Base-by-base conservation (phyloP, 1,284 basidiomycete genomes). In the Ustilago trichophora region DNA sequence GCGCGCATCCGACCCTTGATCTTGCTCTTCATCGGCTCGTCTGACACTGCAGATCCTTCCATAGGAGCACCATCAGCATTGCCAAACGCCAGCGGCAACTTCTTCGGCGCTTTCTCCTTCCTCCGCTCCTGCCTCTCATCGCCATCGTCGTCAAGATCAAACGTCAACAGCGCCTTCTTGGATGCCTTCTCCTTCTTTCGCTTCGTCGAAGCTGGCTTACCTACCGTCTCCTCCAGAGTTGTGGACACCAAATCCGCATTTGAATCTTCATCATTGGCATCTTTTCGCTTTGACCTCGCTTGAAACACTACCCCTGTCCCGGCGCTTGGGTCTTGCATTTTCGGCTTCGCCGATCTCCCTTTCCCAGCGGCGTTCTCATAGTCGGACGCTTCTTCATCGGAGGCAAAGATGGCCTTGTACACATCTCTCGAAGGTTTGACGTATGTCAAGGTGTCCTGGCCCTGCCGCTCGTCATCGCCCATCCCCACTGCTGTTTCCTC, bases 401-500 rank as follows among this genome's bases (percentile, higher is more conserved):
- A 59, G 6, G 51, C 82, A 67, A 83, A 84, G 36, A 83, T 80
- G 13, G 80, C 92, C 80, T 95, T 95, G 85, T 97, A 98, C 33
- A 98, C 88, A 76, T 94, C 91, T 85, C 93, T 91, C 3, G 88
- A 84, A 2, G 95, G 95, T 37, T 91, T 87, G 63, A 90, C 85
- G 80, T 94, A 94, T 0, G 90, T 92, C 66, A 95, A 84, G 10
- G 88, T 93, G 77, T 96, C 93, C 34, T 86, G 82, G 0, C 91
- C 92, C 78, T 95, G 92, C 38, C 86, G 86, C 43, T 92, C 90
- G 77, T 96, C 93, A 44, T 95, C 92, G 10, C 91, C 93, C 88
- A 87, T 83, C 0, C 93, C 93, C 26, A 97, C 87, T 11, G 37
- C 16, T 18, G 19, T 25, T 37, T 53, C 46, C 4, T 38, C 31